phyloP scores from a whole-genome alignment of 2,329 filamentous ascomycete species.

The Penicillium occitanis region DNA sequence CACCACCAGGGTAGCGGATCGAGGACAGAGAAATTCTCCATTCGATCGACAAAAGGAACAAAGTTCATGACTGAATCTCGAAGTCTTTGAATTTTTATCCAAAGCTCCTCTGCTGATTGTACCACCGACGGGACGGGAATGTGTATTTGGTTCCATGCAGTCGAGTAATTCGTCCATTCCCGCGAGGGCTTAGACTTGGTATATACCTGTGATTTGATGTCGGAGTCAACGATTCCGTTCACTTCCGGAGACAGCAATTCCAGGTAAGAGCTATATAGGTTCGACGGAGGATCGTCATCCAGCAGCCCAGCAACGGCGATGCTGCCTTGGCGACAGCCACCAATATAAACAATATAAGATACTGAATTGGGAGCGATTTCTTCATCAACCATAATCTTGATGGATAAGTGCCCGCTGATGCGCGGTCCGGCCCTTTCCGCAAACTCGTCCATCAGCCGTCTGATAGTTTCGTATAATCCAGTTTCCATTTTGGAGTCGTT shows the following conservation, averaged over 20 bases:
- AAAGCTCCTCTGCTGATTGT: slow-evolving; percentile 15
- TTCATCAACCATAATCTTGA: slow-evolving; percentile 67
- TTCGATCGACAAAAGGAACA: slow-evolving; percentile 26
- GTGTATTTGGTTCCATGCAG: background rate
- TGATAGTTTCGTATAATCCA: slow-evolving; percentile 59
- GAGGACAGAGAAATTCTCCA: slow-evolving; percentile 50
- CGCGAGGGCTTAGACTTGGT: background rate
- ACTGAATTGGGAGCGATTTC: slow-evolving; percentile 35
- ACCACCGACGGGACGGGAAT: background rate
- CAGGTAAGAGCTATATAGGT: slow-evolving; percentile 32
- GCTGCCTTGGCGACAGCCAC: slow-evolving; percentile 35
- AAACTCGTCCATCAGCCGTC: slow-evolving; percentile 63
- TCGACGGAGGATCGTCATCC: slow-evolving; percentile 31
- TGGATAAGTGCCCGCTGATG: slow-evolving; percentile 69
- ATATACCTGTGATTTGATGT: slow-evolving; percentile 11
- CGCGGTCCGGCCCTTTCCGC: slow-evolving; percentile 49
- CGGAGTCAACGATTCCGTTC: slow-evolving; percentile 21
- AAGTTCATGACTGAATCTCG: slow-evolving; percentile 25
- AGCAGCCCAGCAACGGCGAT: slow-evolving; percentile 29
- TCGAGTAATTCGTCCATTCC: background rate
- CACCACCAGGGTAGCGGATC: slow-evolving; percentile 60
- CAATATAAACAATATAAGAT: slow-evolving; percentile 35
- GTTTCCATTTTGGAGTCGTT: slow-evolving; percentile 56
- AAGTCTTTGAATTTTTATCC: slow-evolving; percentile 22
- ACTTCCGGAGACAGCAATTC: slow-evolving; percentile 18